Conservation (phyloP, 2,329 filamentous ascomycete species). For the Trichoderma atroviride region DNA sequence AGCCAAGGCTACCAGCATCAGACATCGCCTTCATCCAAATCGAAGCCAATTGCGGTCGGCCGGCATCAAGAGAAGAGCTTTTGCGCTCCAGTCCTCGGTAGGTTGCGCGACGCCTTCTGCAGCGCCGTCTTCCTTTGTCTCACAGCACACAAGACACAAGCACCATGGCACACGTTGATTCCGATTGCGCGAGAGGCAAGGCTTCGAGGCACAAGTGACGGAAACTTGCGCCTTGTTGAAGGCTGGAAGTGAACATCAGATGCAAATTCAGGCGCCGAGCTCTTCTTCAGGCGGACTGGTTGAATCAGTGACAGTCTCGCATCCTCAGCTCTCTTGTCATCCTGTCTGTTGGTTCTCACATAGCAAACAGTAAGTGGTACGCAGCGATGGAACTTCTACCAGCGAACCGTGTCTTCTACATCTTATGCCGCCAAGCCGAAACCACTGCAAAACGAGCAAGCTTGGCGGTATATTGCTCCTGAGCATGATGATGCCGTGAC, state of each 20-base stretch:
- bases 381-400: background rate
- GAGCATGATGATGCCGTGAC: background rate
- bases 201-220: background rate
- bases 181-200: background rate
- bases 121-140: background rate
- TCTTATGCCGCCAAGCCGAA: background rate
- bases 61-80: background rate
- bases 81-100: background rate
- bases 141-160: background rate
- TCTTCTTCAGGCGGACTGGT: background rate
- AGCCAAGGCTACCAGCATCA: background rate
- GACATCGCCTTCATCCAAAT: background rate
- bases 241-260: background rate
- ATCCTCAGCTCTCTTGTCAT: background rate
- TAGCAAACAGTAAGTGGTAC: background rate
- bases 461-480: background rate
- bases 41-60: background rate
- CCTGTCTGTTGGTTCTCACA: background rate
- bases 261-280: background rate
- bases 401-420: background rate
- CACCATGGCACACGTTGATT: background rate
- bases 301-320: background rate
- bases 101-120: constrained; percentile 1
- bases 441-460: background rate
- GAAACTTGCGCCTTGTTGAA: background rate